These are phyloP conservation scores for Solanum commersonii DNA, from an alignment of 257 asterid species.

Conservation along the genomic window DNA sequence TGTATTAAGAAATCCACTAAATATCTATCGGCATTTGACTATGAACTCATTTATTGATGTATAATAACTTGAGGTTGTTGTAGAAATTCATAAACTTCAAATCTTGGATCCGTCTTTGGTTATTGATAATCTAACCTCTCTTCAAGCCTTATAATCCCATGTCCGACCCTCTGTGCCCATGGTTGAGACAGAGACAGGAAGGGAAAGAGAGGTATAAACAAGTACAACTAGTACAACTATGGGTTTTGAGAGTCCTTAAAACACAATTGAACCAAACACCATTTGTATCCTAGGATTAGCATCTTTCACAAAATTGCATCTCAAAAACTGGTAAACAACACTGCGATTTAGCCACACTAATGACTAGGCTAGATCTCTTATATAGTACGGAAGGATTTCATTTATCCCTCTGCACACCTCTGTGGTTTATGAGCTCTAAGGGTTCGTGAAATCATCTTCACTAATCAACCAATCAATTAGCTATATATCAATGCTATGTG, in stretches of 20 bases:
- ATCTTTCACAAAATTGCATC: background rate
- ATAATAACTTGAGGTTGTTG: background rate
- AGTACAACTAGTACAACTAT: background rate
- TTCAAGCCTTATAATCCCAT: background rate
- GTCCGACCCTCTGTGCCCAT: background rate
- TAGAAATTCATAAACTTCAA: background rate
- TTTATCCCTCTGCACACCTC: background rate
- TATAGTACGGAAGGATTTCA: background rate
- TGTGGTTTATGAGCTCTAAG: background rate
- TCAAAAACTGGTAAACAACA: background rate
- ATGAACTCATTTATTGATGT: background rate
- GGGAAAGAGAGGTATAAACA: background rate
- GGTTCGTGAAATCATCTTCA: background rate
- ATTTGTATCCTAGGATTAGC: background rate
- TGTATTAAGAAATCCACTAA: background rate
- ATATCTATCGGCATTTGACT: background rate
- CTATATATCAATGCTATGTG: background rate
- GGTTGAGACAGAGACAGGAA: background rate
- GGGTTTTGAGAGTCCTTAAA: background rate
- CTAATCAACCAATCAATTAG: background rate
- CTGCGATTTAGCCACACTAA: background rate
- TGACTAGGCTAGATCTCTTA: background rate
- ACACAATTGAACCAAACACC: background rate
- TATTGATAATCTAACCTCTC: background rate
- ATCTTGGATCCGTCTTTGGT: background rate